phyloP scores from a whole-genome alignment of 2,329 filamentous ascomycete species.

The Arthrobotrys pseudoclavata region DNA sequence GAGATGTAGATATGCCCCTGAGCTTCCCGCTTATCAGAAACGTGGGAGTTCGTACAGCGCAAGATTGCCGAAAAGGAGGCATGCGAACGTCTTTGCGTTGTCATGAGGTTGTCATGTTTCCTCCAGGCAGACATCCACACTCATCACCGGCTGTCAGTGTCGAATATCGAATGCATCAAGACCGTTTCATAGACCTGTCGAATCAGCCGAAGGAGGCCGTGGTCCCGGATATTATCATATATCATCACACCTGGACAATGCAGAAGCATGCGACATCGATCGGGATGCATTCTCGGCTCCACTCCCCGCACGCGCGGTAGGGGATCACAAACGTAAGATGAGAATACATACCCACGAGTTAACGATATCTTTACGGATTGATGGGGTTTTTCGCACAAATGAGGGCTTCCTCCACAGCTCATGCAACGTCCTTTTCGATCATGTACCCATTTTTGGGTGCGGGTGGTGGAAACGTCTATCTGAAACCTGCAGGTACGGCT shows the following conservation, averaged over 20 bases:
- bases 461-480: constrained; percentile 55
- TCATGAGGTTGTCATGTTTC: constrained; percentile 1
- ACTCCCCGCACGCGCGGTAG: constrained; percentile 27
- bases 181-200: constrained; percentile 48
- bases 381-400: constrained; percentile 2
- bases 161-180: constrained; percentile 39
- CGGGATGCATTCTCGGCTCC: constrained; percentile 40
- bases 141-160: constrained; percentile 7
- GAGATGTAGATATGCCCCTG: constrained; percentile 29
- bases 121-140: constrained; percentile 42
- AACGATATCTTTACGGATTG: not conserved
- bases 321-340: constrained; percentile 33
- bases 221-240: constrained; percentile 2
- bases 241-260: constrained; percentile 7
- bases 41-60: constrained; percentile 32
- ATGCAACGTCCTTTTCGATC: constrained; percentile 37
- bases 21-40: constrained; percentile 59
- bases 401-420: constrained; percentile 30
- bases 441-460: constrained; percentile 59
- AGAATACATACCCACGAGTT: constrained; percentile 14
- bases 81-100: constrained; percentile 16
- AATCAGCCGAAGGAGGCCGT: constrained; percentile 37
- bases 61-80: constrained; percentile 39
- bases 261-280: constrained; percentile 49
- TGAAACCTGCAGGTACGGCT: constrained; percentile 61